phyloP scores from a whole-genome alignment of 192 early-diverging fungal species.

The Coemansia umbellata region DNA sequence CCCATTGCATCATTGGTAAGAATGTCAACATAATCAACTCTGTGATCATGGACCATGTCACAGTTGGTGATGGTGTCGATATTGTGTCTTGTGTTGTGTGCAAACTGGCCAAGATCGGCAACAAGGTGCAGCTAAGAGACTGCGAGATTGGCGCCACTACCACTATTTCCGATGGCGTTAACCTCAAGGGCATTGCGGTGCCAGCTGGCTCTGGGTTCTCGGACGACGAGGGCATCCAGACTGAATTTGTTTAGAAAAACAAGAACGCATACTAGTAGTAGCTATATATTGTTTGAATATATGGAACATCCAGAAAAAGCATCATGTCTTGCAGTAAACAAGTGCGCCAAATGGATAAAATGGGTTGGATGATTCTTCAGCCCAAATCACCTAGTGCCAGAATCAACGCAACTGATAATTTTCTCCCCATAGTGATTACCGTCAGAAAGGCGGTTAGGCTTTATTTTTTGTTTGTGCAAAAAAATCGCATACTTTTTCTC shows the following conservation, averaged over 20 bases:
- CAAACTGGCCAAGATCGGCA: conserved; percentile 71
- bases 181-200: conserved; percentile 16
- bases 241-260: conserved; percentile 24
- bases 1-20: conserved; percentile 93
- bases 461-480: too few relatives aligned
- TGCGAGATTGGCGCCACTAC: conserved; percentile 62
- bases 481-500: too few relatives aligned
- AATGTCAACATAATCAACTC: conserved; percentile 94
- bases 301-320: too few relatives aligned
- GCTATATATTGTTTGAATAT: too few relatives aligned
- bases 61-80: conserved; percentile 90
- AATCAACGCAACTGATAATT: too few relatives aligned
- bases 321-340: too few relatives aligned
- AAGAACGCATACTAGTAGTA: too few relatives aligned
- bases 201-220: conserved; percentile 19
- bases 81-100: conserved; percentile 87
- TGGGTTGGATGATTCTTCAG: too few relatives aligned
- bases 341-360: too few relatives aligned
- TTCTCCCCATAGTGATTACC: too few relatives aligned
- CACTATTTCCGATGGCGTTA: conserved; percentile 7
- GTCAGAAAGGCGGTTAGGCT: too few relatives aligned
- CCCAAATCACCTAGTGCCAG: too few relatives aligned
- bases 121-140: conserved; percentile 75
- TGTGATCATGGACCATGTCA: conserved; percentile 93
- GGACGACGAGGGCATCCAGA: conserved; percentile 14